Evolutionary conservation across 306 rosid species (phyloP).

Genomic region (Pterocarpus santalinus): DNA sequence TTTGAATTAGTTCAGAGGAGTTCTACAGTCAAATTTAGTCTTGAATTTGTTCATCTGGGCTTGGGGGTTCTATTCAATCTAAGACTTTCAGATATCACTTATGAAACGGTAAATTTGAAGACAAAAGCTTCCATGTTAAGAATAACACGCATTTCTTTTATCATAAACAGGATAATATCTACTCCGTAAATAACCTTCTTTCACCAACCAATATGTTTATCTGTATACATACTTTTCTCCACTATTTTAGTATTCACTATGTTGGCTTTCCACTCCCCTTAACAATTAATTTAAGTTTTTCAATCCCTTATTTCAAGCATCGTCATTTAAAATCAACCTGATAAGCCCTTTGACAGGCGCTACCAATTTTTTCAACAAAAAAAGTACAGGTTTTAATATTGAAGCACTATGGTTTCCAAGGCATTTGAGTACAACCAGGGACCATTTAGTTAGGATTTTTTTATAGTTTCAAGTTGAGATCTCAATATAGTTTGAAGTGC

Average conservation of each 20-base stretch:
- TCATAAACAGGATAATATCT: slow-evolving; percentile 21
- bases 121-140: background rate
- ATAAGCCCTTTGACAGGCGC: slow-evolving; percentile 11
- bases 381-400: slow-evolving; percentile 9
- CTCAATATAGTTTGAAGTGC: slow-evolving; percentile 18
- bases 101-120: slow-evolving; percentile 1
- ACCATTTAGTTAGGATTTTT: slow-evolving; percentile 22
- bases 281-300: background rate
- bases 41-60: background rate
- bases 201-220: slow-evolving; percentile 14
- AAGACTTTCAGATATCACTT: background rate
- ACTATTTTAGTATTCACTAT: background rate
- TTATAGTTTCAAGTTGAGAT: slow-evolving; percentile 17
- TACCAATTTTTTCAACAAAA: background rate
- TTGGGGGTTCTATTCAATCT: background rate
- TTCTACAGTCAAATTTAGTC: background rate
- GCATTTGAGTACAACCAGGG: slow-evolving; percentile 24
- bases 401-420: slow-evolving; percentile 12
- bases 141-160: background rate
- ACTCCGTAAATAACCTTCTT: background rate
- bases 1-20: background rate
- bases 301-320: background rate
- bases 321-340: slow-evolving; percentile 27
- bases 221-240: background rate
- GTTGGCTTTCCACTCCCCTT: background rate